A percentile compares a stretch with the other conserved stretches of the same genome.
Evolutionary conservation across 495 filamentous ascomycete genomes (phyloP).

Genomic region (Podospora anserina): DNA sequence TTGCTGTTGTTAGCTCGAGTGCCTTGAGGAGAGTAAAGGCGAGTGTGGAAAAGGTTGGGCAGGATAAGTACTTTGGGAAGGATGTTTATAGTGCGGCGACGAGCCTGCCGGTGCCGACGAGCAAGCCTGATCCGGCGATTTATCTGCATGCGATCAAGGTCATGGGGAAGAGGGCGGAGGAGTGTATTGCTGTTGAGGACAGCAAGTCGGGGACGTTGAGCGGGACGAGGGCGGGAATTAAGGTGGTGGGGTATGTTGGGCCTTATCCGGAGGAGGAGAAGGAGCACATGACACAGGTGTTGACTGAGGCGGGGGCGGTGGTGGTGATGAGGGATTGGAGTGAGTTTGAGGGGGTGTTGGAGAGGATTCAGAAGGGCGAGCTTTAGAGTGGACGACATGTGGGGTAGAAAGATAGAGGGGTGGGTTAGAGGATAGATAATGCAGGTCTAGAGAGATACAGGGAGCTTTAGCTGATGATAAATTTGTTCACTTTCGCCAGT

Average conservation of each 20-base stretch:
- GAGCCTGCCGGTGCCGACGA: slow-evolving; percentile 70
- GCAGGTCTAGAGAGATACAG: not conserved
- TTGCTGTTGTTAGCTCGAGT: slow-evolving; percentile 79
- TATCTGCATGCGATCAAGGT: slow-evolving; percentile 77
- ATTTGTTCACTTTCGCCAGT: slow-evolving; percentile 34
- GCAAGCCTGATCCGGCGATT: slow-evolving; percentile 91
- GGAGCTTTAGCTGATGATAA: not conserved
- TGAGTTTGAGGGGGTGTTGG: slow-evolving; percentile 69
- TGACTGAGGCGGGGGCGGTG: slow-evolving; percentile 66
- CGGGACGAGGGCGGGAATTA: slow-evolving; percentile 77
- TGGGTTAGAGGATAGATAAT: not conserved
- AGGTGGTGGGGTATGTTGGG: slow-evolving; percentile 82
- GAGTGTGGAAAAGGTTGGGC: slow-evolving; percentile 73
- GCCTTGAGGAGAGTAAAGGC: slow-evolving; percentile 77
- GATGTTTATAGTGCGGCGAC: slow-evolving; percentile 82
- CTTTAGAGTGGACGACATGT: slow-evolving; percentile 14
- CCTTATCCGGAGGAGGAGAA: slow-evolving; percentile 70
- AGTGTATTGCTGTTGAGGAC: slow-evolving; percentile 86
- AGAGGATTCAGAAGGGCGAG: slow-evolving; percentile 56
- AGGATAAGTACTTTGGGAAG: slow-evolving; percentile 77
- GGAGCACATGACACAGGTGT: slow-evolving; percentile 65
- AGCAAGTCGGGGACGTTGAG: slow-evolving; percentile 81
- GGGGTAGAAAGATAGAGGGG: not conserved
- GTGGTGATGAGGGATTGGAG: slow-evolving; percentile 84
- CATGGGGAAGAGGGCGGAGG: slow-evolving; percentile 67